Evolutionary conservation across 768 basidiomycete genomes (phyloP).

Genomic region (Grammothele lineata): DNA sequence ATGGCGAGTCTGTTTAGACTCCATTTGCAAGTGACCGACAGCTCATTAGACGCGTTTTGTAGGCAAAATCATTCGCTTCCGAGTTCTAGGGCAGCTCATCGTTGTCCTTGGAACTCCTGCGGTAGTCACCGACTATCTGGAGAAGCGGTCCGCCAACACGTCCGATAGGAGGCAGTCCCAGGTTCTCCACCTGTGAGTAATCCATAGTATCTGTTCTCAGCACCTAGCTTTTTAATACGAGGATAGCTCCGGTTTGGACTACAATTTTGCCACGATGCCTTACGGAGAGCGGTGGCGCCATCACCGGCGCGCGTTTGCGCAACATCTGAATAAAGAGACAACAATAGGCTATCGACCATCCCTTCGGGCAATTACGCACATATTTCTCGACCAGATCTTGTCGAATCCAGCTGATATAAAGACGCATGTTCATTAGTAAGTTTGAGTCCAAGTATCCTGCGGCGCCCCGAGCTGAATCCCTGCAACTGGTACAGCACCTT

Average conservation of each 20-base stretch:
- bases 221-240: too few species aligned
- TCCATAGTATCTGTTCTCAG: background rate
- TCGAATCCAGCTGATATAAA: background rate
- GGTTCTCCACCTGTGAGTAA: conserved; percentile 2
- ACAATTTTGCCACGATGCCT: background rate
- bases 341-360: background rate
- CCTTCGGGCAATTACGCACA: background rate
- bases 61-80: conserved; percentile 10
- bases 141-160: conserved; percentile 8
- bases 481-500: too few species aligned
- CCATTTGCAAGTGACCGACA: too few species aligned
- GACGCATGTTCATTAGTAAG: conserved; percentile 4
- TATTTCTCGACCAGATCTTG: background rate
- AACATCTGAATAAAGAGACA: background rate
- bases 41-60: background rate
- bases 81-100: conserved; percentile 1
- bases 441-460: too few species aligned
- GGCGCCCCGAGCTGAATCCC: too few species aligned
- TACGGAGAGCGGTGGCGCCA: conserved; percentile 11
- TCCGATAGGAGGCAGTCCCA: conserved; percentile 8
- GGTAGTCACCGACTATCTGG: background rate
- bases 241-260: conserved; percentile 6
- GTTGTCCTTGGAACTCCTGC: conserved; percentile 3
- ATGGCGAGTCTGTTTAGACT: background rate
- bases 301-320: conserved; percentile 10